Evolutionary conservation across 352 stramenopile species (phyloP).

Genomic region (Globisporangium camurandrum): DNA sequence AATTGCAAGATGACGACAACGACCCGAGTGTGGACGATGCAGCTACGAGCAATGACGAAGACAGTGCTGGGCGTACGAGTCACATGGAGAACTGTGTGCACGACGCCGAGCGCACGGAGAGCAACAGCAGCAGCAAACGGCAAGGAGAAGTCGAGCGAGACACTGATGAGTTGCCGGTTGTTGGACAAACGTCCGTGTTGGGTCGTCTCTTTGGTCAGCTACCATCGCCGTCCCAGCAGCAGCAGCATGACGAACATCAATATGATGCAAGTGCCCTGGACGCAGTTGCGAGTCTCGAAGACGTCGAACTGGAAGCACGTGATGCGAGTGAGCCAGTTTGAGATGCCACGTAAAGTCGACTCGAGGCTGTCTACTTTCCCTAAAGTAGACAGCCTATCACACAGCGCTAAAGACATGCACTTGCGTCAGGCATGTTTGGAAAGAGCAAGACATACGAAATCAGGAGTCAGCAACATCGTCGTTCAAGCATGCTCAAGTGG

Average conservation of each 20-base stretch:
- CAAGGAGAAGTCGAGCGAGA: no score
- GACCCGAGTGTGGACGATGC: neutral
- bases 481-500: no score
- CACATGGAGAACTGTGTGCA: neutral
- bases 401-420: no score
- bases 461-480: no score
- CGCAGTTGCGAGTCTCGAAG: neutral
- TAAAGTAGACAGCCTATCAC: no score
- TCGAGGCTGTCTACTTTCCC: no score
- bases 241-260: neutral
- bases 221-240: constrained; percentile 3
- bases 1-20: no score
- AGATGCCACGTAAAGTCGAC: no score
- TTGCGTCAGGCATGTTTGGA: no score
- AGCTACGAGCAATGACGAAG: neutral
- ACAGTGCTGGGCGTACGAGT: neutral
- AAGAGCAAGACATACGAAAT: no score
- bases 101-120: neutral
- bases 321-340: neutral
- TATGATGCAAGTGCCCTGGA: neutral
- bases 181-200: constrained; percentile 17
- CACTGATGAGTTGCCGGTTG: neutral
- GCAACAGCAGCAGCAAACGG: neutral
- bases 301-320: neutral
- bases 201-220: constrained; percentile 23